Evolutionary conservation across 2,329 filamentous ascomycete genomes (phyloP).

Genomic region (Ophiobolus disseminans): DNA sequence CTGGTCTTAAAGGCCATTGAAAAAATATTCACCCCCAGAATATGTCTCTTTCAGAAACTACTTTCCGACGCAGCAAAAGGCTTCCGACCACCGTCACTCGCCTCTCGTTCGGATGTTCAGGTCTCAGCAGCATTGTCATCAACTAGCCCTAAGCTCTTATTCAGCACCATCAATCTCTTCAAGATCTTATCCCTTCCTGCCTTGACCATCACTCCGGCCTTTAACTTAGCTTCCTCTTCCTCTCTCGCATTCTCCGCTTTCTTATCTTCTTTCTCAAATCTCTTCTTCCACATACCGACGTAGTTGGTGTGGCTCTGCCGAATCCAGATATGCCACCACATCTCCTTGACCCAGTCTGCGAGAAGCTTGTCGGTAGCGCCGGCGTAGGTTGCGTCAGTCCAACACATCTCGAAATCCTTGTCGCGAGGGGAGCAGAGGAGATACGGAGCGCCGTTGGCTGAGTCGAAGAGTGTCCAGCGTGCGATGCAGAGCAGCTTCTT

Average conservation of each 20-base stretch:
- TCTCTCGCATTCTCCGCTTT: conserved; percentile 10
- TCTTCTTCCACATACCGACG: conserved; percentile 32
- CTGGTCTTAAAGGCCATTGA: too few species aligned
- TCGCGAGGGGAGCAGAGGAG: conserved; percentile 21
- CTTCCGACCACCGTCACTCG: too few species aligned
- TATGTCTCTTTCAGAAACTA: too few species aligned
- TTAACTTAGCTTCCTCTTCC: neutral
- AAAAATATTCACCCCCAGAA: too few species aligned
- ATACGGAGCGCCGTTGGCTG: conserved; percentile 14
- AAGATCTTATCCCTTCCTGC: conserved; percentile 8
- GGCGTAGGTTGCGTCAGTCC: conserved; percentile 19
- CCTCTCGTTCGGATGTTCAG: too few species aligned
- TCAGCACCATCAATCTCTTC: conserved; percentile 11
- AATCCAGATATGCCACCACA: conserved; percentile 36
- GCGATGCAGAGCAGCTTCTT: conserved; percentile 34
- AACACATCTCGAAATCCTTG: conserved; percentile 31
- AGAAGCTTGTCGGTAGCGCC: conserved; percentile 21
- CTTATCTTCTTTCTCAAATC: conserved; percentile 29
- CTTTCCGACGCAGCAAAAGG: too few species aligned
- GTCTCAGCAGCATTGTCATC: neutral
- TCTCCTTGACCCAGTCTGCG: conserved; percentile 22
- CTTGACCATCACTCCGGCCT: conserved; percentile 8
- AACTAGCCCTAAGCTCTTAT: conserved; percentile 6
- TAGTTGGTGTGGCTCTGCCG: conserved; percentile 31
- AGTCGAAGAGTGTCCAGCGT: conserved; percentile 36